Evolutionary conservation across 306 rosid genomes (phyloP).

Genomic region (Castanea sativa): DNA sequence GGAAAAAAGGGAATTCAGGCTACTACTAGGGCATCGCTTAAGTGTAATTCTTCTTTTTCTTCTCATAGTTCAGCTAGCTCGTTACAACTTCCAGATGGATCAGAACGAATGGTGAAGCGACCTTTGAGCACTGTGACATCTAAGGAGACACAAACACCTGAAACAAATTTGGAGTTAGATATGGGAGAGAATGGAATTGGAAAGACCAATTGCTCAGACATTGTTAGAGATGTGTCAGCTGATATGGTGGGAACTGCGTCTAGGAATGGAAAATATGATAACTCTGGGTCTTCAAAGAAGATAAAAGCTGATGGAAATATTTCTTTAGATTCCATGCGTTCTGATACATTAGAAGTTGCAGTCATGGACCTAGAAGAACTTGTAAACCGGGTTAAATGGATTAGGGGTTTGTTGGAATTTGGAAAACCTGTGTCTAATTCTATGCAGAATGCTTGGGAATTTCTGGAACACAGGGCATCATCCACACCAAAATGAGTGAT

Average conservation of each 20-base stretch:
- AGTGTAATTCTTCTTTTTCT: constrained; percentile 14
- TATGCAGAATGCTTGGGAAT: constrained; percentile 49
- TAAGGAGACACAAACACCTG: constrained; percentile 3
- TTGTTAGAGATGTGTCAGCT: constrained; percentile 19
- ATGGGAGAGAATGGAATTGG: constrained; percentile 12
- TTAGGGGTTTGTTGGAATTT: constrained; percentile 43
- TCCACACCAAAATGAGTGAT: constrained; percentile 28
- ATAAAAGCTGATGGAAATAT: constrained; percentile 30
- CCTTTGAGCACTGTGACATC: constrained; percentile 5
- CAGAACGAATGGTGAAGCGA: constrained; percentile 12
- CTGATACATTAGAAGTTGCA: constrained; percentile 55
- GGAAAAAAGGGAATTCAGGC: constrained; percentile 26
- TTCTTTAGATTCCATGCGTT: constrained; percentile 40
- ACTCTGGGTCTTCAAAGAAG: constrained; percentile 36
- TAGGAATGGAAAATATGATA: constrained; percentile 14
- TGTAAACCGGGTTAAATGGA: constrained; percentile 64
- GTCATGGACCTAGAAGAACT: constrained; percentile 82
- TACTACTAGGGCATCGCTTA: constrained; percentile 8
- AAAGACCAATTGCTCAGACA: constrained; percentile 26
- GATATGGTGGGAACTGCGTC: constrained; percentile 22
- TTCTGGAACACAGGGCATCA: constrained; percentile 35
- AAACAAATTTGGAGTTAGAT: constrained; percentile 19
- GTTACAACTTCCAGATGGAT: background rate
- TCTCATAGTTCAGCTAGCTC: constrained; percentile 18
- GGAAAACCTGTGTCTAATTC: constrained; percentile 42